Conservation (phyloP, 2,329 filamentous ascomycete species). For the Botryotinia calthae region DNA sequence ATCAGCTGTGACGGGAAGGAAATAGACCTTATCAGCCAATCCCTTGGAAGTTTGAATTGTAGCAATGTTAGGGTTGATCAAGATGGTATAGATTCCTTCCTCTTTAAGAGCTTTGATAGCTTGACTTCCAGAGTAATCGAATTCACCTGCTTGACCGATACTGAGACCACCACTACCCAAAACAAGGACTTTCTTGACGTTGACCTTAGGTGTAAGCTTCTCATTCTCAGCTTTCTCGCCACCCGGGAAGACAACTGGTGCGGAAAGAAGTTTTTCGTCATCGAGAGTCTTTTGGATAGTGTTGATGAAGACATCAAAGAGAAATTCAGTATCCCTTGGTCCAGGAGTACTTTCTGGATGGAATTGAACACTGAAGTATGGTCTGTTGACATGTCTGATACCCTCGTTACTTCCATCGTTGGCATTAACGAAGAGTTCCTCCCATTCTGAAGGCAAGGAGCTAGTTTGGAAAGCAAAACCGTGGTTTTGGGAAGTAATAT, state of each 20-base stretch:
- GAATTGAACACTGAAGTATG: constrained; percentile 99
- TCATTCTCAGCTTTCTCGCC: constrained; percentile 78
- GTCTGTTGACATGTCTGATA: constrained; percentile 80
- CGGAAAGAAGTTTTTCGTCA: constrained; percentile 63
- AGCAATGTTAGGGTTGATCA: constrained; percentile 97
- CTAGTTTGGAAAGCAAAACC: constrained; percentile 87
- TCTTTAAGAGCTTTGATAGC: constrained; percentile 96
- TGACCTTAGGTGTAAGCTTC: constrained; percentile 71
- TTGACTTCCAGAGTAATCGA: constrained; percentile 94
- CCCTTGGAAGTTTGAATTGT: constrained; percentile 97
- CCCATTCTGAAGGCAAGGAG: constrained; percentile 76
- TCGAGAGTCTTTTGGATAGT: constrained; percentile 72
- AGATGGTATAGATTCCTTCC: constrained; percentile 83
- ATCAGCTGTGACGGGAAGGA: constrained; percentile 94
- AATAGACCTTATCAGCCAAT: constrained; percentile 96
- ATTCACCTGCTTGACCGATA: constrained; percentile 97
- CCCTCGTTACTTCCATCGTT: constrained; percentile 98
- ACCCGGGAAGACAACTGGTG: constrained; percentile 83
- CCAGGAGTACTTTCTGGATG: constrained; percentile 96
- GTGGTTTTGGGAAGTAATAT: constrained; percentile 99
- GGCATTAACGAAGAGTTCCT: constrained; percentile 94
- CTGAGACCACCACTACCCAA: constrained; percentile 93
- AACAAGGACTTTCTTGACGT: constrained; percentile 96
- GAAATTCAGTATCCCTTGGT: constrained; percentile 89
- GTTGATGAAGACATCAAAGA: constrained; percentile 95